Evolutionary conservation across 192 early-diverging fungal species (phyloP).

Genomic region (Pilaira anomala): DNA sequence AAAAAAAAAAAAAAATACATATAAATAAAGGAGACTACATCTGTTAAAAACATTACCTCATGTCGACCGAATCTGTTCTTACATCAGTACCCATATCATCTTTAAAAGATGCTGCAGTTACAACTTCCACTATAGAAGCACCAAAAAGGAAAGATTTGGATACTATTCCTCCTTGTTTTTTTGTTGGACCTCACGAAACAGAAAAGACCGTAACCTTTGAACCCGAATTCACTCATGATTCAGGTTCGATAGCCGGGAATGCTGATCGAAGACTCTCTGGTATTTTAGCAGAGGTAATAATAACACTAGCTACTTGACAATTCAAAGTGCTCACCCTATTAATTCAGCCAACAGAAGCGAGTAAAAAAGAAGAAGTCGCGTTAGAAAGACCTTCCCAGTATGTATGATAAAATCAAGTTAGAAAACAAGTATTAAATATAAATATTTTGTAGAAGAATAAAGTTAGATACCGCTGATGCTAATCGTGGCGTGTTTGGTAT

Average conservation of each 20-base stretch:
- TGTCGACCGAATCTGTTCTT: too few relatives aligned
- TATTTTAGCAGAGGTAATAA: conserved; percentile 9
- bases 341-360: neutral
- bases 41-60: too few relatives aligned
- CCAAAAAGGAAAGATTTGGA: neutral
- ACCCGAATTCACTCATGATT: too few relatives aligned
- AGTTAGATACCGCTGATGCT: neutral
- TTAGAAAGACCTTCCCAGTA: neutral
- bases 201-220: neutral
- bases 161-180: neutral
- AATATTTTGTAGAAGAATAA: too few relatives aligned
- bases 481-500: conserved; percentile 3
- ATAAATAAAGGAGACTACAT: too few relatives aligned
- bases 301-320: too few relatives aligned
- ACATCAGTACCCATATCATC: neutral
- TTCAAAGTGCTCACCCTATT: neutral
- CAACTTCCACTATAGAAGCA: neutral
- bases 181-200: neutral
- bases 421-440: too few relatives aligned
- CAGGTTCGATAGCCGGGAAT: neutral
- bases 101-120: neutral
- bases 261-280: conserved; percentile 1
- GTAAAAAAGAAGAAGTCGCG: neutral
- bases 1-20: neutral
- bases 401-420: too few relatives aligned